A percentile compares a stretch with the other conserved stretches of the same genome.
Conservation (phyloP, 306 rosid genomes). For the Prunus padus region DNA sequence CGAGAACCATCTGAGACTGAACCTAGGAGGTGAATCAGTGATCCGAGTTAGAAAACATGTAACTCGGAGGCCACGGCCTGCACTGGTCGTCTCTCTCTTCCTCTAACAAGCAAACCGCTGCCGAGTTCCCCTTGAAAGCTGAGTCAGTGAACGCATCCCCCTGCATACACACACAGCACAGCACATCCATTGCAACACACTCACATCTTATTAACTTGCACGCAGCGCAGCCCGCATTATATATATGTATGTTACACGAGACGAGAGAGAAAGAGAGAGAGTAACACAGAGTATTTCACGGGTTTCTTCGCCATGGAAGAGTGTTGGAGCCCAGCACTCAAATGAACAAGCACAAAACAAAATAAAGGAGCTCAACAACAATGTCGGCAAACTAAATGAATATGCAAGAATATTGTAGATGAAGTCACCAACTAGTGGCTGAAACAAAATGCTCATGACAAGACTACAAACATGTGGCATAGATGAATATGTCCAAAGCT, state of each 20-base stretch:
- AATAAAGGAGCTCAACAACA: too few relatives aligned
- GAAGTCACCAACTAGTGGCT: too few relatives aligned
- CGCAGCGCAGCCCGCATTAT: not conserved
- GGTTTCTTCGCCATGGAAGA: conserved; percentile 19
- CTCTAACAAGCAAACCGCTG: conserved; percentile 21
- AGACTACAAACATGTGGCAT: too few relatives aligned
- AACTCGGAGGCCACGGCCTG: conserved; percentile 13
- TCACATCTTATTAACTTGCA: not conserved
- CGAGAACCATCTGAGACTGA: conserved; percentile 22
- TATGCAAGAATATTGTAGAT: too few relatives aligned
- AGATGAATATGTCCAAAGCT: too few relatives aligned
- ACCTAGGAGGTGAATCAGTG: not conserved
- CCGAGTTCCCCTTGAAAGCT: conserved; percentile 21
- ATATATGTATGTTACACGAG: not conserved
- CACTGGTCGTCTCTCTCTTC: conserved; percentile 12
- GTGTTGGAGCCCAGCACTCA: conserved; percentile 37
- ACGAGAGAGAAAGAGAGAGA: not conserved
- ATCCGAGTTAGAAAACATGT: conserved; percentile 12
- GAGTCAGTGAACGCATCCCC: conserved; percentile 17
- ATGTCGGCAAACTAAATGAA: too few relatives aligned
- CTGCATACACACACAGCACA: not conserved
- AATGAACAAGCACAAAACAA: too few relatives aligned
- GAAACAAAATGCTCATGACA: too few relatives aligned
- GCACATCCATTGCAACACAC: not conserved
- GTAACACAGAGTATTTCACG: conserved; percentile 60